Evolutionary conservation across 2,329 filamentous ascomycete genomes (phyloP).

Genomic region (Curvularia hawaiiensis): DNA sequence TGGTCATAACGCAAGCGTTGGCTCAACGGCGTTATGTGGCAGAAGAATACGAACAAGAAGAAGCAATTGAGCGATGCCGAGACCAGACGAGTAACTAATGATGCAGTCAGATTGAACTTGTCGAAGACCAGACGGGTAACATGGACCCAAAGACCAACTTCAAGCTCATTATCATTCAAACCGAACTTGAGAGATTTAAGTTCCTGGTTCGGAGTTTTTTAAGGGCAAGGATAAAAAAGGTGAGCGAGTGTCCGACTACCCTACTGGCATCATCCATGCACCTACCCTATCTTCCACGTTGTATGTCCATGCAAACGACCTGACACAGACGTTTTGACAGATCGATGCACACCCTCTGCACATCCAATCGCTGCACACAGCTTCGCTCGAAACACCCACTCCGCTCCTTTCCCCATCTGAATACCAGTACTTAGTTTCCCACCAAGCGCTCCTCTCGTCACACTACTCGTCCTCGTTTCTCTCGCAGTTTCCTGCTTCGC

Average conservation of each 20-base stretch:
- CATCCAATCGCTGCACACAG: conserved; percentile 61
- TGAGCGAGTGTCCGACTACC: conserved; percentile 39
- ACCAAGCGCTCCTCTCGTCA: conserved; percentile 81
- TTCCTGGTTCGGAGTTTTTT: conserved; percentile 85
- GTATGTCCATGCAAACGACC: not conserved
- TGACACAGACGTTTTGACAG: conserved; percentile 46
- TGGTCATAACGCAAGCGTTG: not conserved
- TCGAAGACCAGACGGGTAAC: conserved; percentile 71
- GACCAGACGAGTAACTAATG: conserved; percentile 21
- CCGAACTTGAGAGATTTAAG: conserved; percentile 92
- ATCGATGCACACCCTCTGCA: conserved; percentile 79
- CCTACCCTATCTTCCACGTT: too few relatives aligned
- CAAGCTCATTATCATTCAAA: conserved; percentile 91
- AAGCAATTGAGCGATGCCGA: not conserved
- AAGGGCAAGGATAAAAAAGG: conserved; percentile 85
- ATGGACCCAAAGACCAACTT: conserved; percentile 94
- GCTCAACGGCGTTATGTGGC: not conserved
- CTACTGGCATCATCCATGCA: not conserved
- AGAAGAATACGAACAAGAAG: not conserved
- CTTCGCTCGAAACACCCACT: conserved; percentile 55
- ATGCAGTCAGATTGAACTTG: conserved; percentile 52
- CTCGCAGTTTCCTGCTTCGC: conserved; percentile 73
- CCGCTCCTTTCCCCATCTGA: conserved; percentile 73
- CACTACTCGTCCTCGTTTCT: conserved; percentile 90
- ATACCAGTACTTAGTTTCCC: conserved; percentile 79